A percentile compares a stretch with the other conserved stretches of the same genome.
Evolutionary conservation across 2,329 filamentous ascomycete genomes (phyloP).

Genomic region (Pestalotiopsis sp.): DNA sequence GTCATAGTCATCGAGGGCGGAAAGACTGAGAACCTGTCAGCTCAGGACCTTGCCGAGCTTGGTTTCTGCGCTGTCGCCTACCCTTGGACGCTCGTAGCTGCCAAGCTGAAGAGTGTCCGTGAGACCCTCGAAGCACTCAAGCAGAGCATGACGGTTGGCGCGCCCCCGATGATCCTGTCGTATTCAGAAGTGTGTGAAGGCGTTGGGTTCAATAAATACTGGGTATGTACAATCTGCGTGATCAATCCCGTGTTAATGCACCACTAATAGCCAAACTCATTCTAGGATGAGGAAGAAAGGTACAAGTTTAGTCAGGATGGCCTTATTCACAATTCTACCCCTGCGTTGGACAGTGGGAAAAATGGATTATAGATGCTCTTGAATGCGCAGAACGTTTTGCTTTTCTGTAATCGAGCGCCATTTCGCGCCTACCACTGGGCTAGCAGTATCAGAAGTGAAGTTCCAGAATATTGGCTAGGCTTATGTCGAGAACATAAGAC

Average conservation of each 20-base stretch:
- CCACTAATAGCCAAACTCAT: background rate
- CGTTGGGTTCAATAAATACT: slow-evolving; percentile 47
- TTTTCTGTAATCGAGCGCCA: too few relatives aligned
- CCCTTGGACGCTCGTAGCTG: slow-evolving; percentile 45
- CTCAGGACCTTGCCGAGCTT: slow-evolving; percentile 33
- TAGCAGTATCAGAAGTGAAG: too few relatives aligned
- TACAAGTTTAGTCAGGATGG: background rate
- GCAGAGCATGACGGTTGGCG: slow-evolving; percentile 39
- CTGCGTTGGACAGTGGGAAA: background rate
- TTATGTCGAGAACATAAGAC: too few relatives aligned
- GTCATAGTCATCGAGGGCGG: slow-evolving; percentile 24
- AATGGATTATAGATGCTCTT: too few relatives aligned
- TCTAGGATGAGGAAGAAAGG: background rate
- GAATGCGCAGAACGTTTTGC: too few relatives aligned
- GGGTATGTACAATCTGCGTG: slow-evolving; percentile 17
- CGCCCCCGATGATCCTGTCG: slow-evolving; percentile 42
- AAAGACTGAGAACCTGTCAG: slow-evolving; percentile 36
- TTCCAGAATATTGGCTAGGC: too few relatives aligned
- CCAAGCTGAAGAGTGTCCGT: slow-evolving; percentile 40
- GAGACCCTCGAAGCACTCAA: slow-evolving; percentile 41
- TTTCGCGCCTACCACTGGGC: too few relatives aligned
- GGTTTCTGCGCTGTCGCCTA: slow-evolving; percentile 45
- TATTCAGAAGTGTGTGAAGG: slow-evolving; percentile 46
- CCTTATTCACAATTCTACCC: background rate
- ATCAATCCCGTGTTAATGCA: background rate